A percentile compares a stretch with the other conserved stretches of the same genome.
Evolutionary conservation across 2,329 filamentous ascomycete genomes (phyloP).

Genomic region (Microdochium bolleyi): DNA sequence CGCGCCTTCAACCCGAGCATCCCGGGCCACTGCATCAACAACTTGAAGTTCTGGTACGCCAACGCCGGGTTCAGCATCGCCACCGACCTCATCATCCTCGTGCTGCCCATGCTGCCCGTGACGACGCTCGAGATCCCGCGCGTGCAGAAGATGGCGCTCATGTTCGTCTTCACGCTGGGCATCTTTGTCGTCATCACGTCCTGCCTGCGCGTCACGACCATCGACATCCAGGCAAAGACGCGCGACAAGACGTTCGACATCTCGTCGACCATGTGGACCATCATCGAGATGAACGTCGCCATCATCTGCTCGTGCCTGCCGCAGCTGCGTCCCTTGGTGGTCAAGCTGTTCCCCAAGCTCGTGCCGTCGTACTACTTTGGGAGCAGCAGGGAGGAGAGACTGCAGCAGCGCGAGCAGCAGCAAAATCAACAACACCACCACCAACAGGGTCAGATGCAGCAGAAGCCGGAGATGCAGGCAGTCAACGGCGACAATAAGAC

Average conservation of each 20-base stretch:
- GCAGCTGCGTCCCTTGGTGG: constrained; percentile 18
- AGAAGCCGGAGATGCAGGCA: background rate
- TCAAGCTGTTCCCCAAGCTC: constrained; percentile 17
- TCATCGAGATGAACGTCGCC: constrained; percentile 28
- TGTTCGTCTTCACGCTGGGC: constrained; percentile 30
- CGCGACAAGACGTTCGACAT: constrained; percentile 20
- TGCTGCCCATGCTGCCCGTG: constrained; percentile 30
- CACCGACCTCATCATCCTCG: constrained; percentile 30
- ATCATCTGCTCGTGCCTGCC: constrained; percentile 27
- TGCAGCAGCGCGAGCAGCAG: no score
- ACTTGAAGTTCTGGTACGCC: constrained; percentile 30
- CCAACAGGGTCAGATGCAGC: background rate
- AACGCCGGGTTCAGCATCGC: constrained; percentile 31
- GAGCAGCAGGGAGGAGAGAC: background rate
- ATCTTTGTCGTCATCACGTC: constrained; percentile 24
- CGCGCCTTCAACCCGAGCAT: constrained; percentile 18
- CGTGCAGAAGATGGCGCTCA: constrained; percentile 27
- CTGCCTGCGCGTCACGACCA: constrained; percentile 28
- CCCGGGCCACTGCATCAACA: constrained; percentile 23
- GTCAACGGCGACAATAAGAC: background rate
- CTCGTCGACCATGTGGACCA: constrained; percentile 24
- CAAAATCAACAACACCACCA: background rate
- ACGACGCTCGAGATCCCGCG: constrained; percentile 26
- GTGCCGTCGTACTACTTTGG: constrained; percentile 10
- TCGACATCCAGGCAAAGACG: constrained; percentile 21